Evolutionary conservation across 495 filamentous ascomycete genomes (phyloP).

Genomic region (Penicillium odoratum): DNA sequence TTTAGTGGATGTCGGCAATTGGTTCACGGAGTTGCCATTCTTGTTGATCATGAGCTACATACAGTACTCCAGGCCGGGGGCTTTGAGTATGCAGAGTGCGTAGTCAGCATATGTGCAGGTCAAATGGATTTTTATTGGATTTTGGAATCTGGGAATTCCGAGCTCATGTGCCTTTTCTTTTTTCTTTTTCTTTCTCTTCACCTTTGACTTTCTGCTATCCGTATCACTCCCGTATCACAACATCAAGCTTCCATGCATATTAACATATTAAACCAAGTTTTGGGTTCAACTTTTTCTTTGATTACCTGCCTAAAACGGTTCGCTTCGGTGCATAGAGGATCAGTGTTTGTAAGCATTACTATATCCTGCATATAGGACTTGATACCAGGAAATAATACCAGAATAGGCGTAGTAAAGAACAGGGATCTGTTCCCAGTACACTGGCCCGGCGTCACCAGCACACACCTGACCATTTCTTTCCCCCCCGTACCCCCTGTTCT

Average conservation of each 20-base stretch:
- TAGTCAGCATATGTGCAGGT: too few relatives aligned
- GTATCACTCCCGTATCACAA: background rate
- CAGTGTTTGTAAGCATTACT: conserved; percentile 7
- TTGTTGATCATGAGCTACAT: too few relatives aligned
- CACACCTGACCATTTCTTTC: too few relatives aligned
- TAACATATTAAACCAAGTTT: background rate
- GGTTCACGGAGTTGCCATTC: background rate
- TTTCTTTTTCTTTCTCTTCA: background rate
- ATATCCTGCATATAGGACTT: conserved; percentile 2
- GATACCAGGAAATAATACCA: conserved; percentile 1
- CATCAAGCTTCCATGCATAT: background rate
- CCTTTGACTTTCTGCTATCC: background rate
- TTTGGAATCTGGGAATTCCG: background rate
- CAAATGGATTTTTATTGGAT: background rate
- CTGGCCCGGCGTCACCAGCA: background rate
- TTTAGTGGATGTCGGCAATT: background rate
- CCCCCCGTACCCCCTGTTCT: too few relatives aligned
- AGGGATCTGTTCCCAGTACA: background rate
- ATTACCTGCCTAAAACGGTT: background rate
- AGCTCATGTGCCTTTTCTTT: background rate
- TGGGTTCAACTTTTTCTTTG: background rate
- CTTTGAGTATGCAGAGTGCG: too few relatives aligned
- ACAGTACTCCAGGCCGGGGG: too few relatives aligned
- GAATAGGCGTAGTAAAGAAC: conserved; percentile 2
- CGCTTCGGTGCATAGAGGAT: too few relatives aligned